Evolutionary conservation across 768 basidiomycete species (phyloP).

Genomic region (Mycena maculata): DNA sequence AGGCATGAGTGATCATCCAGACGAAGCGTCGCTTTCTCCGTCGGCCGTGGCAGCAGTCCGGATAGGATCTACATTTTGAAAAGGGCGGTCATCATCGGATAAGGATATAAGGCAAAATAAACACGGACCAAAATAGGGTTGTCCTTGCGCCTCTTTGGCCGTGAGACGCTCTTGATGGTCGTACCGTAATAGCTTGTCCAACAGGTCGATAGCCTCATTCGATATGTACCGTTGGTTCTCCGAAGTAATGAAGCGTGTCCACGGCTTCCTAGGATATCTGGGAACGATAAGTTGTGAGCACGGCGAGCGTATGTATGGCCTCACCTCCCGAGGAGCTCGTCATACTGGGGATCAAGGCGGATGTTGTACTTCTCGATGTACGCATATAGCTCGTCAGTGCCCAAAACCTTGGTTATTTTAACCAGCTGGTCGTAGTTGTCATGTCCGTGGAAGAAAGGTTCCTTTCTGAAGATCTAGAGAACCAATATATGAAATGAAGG

Average conservation of each 20-base stretch:
- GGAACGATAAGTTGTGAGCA: slow-evolving; percentile 22
- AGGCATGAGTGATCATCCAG: slow-evolving; percentile 47
- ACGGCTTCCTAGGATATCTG: slow-evolving; percentile 93
- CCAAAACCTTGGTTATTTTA: slow-evolving; percentile 97
- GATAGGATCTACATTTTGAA: slow-evolving; percentile 71
- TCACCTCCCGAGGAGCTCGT: slow-evolving; percentile 90
- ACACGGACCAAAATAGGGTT: slow-evolving; percentile 88
- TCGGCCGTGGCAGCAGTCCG: slow-evolving; percentile 65
- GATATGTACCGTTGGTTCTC: slow-evolving; percentile 97
- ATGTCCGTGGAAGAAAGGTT: slow-evolving; percentile 99
- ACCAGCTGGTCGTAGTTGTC: slow-evolving; percentile 99
- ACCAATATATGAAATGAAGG: slow-evolving; percentile 23
- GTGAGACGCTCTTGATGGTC: slow-evolving; percentile 98
- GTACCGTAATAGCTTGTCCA: slow-evolving; percentile 95
- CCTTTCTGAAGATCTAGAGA: slow-evolving; percentile 94
- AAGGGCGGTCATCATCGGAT: slow-evolving; percentile 34
- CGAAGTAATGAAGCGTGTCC: slow-evolving; percentile 94
- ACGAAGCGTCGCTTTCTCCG: slow-evolving; percentile 74
- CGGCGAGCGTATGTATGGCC: slow-evolving; percentile 6
- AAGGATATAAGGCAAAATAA: slow-evolving; percentile 18
- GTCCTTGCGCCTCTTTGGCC: slow-evolving; percentile 90
- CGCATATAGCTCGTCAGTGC: slow-evolving; percentile 92
- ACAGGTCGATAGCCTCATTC: slow-evolving; percentile 95
- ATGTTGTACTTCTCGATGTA: slow-evolving; percentile 98
- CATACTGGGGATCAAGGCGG: slow-evolving; percentile 94